Evolutionary conservation across 768 basidiomycete genomes (phyloP), one percentile per base, ranked within the genome.

Genomic region (Tubosaeta sp.): DNA sequence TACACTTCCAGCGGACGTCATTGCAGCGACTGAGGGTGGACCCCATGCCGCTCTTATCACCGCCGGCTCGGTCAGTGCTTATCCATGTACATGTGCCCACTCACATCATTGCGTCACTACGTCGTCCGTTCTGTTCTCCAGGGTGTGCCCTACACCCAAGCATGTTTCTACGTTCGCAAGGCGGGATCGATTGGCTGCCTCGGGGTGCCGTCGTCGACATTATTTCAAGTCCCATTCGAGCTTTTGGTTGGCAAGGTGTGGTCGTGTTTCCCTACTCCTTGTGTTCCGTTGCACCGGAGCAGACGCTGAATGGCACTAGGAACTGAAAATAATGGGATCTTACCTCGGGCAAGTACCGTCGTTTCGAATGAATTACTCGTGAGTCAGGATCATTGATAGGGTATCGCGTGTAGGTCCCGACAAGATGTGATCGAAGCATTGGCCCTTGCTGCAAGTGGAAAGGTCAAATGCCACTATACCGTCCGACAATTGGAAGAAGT

Each of bases 81-180:
- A 4, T 43, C 6, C 42, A 11, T 14, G 9, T n/a, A n/a, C n/a
- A n/a, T 14, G 6, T 10, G 13, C n/a, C 19, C 37, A 26, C 14
- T 19, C 16, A 16, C 17, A n/a, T 17, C 10, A 2, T 38, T 17
- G 17, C 9, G 37, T 13, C 25, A 17, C 17, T 9, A 17, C 38
- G n/a, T 10, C 22, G 13, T 41, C 0, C 17, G 1, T n/a, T 39
- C n/a, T n/a, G 4, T 12, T n/a, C n/a, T n/a, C n/a, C 27, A 69
- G 50, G 66, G 65, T 2, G 64, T 66, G 0, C 75, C 76, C 3
- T 81, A 76, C 58, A 59, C 65, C 2, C 67, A 76, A 46, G 76
- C 77, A 1, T 65, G 77, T 49, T 60, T 67, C 29, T 81, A 80
- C 64, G 63, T 81, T 50, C 74, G 76, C 29, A 61, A 61, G 2